Conservation (phyloP, 2,329 filamentous ascomycete species). For the Bipolaris zeicola region DNA sequence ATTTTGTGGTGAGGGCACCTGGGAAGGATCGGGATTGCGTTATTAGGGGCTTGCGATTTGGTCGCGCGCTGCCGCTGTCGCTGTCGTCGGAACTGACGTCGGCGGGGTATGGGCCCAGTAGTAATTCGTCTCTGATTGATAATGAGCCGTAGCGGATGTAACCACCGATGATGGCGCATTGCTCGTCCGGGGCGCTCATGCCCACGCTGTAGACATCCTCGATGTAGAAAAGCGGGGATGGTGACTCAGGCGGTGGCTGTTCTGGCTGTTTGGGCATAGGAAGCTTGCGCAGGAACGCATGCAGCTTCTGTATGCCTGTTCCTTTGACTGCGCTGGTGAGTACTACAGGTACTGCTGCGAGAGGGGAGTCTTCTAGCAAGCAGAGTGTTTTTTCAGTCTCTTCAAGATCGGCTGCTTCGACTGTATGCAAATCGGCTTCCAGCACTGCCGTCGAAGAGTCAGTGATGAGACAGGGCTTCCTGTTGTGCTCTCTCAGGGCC, state of each 20-base stretch:
- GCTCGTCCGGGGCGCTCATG: constrained; percentile 51
- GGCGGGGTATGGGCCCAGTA: constrained; percentile 72
- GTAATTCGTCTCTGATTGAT: constrained; percentile 75
- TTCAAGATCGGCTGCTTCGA: constrained; percentile 62
- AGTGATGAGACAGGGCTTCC: constrained; percentile 72
- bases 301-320: constrained; percentile 77
- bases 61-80: constrained; percentile 42
- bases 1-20: constrained; percentile 49
- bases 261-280: constrained; percentile 60
- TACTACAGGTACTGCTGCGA: constrained; percentile 74
- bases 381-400: constrained; percentile 64
- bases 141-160: constrained; percentile 80
- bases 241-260: constrained; percentile 49
- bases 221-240: constrained; percentile 77
- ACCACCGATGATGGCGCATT: constrained; percentile 74
- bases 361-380: constrained; percentile 55
- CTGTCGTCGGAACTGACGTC: constrained; percentile 44
- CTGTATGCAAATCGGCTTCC: constrained; percentile 57
- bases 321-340: constrained; percentile 88
- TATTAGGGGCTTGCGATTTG: constrained; percentile 32
- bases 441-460: constrained; percentile 31
- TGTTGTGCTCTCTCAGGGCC: constrained; percentile 74
- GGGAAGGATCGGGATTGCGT: constrained; percentile 56
- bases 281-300: constrained; percentile 78
- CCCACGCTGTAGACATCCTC: constrained; percentile 78